A percentile compares a stretch with the other conserved stretches of the same genome.
Conservation (phyloP, 2,329 filamentous ascomycete species). For the Fusarium sp. region DNA sequence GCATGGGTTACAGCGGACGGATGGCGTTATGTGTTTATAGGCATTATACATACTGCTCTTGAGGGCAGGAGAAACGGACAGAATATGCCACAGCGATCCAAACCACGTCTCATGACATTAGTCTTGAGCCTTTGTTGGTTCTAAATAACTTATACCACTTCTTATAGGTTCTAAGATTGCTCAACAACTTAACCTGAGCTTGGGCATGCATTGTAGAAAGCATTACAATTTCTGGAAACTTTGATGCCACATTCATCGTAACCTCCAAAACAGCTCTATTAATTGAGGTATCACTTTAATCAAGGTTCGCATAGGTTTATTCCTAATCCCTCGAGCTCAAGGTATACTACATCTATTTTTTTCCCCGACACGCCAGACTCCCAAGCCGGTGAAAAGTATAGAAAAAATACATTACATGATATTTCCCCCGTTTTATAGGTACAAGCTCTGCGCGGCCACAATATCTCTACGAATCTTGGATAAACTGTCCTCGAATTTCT, state of each 20-base stretch:
- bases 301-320: slow-evolving; percentile 37
- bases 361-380: slow-evolving; percentile 44
- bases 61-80: neutral
- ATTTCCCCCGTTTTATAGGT: slow-evolving; percentile 67
- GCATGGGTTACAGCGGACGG: neutral
- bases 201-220: rapidly evolving
- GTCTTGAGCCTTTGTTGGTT: neutral
- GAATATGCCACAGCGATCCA: neutral
- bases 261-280: slow-evolving; percentile 17
- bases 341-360: slow-evolving; percentile 28
- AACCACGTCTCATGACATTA: neutral
- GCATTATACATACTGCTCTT: neutral
- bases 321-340: slow-evolving; percentile 24
- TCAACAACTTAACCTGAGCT: neutral
- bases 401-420: slow-evolving; percentile 31
- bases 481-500: slow-evolving; percentile 90
- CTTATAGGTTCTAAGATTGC: neutral
- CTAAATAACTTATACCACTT: neutral
- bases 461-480: slow-evolving; percentile 91
- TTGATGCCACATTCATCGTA: neutral
- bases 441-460: slow-evolving; percentile 93
- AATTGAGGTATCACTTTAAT: slow-evolving; percentile 16
- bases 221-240: neutral
- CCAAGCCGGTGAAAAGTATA: slow-evolving; percentile 39
- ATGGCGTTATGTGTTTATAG: slow-evolving; percentile 13